These are phyloP conservation scores for Uronychia binucleata DNA, from an alignment of 73 alveolate genomes.

Conservation along the genomic window DNA sequence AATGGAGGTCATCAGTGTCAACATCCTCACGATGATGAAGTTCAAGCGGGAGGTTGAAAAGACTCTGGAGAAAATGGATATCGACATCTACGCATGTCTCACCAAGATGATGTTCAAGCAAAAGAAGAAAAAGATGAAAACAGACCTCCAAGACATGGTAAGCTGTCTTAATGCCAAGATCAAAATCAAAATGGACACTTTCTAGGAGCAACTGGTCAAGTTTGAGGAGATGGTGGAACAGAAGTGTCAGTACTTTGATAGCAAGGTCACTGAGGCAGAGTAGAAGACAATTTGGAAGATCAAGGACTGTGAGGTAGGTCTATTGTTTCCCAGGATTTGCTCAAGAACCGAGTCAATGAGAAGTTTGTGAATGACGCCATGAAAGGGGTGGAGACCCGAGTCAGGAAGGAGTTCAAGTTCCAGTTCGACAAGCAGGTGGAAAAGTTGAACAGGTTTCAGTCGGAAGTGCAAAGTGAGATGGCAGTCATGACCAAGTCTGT, in stretches of 20 bases:
- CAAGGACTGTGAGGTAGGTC: slow-evolving; percentile 55
- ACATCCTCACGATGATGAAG: background rate
- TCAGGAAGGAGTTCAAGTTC: slow-evolving; percentile 7
- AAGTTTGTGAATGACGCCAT: slow-evolving; percentile 45
- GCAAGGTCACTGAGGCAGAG: slow-evolving; percentile 24
- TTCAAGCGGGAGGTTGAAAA: background rate
- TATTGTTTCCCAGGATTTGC: slow-evolving; percentile 7
- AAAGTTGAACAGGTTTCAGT: background rate
- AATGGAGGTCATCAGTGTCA: slow-evolving; percentile 51
- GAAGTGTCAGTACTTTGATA: slow-evolving; percentile 3
- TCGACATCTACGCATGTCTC: background rate
- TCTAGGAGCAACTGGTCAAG: slow-evolving; percentile 6
- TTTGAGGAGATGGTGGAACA: slow-evolving; percentile 17
- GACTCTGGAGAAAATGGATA: background rate
- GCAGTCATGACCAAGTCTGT: background rate
- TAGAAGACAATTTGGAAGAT: slow-evolving; percentile 57
- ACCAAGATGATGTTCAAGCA: background rate
- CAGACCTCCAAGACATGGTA: slow-evolving; percentile 8
- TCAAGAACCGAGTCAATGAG: slow-evolving; percentile 36
- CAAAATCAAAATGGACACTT: slow-evolving; percentile 5
- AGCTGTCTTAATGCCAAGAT: background rate
- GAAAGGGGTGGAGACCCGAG: slow-evolving; percentile 38
- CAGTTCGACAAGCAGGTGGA: background rate
- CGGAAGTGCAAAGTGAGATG: background rate
- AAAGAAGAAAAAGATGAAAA: slow-evolving; percentile 25